phyloP scores from a whole-genome alignment of 345 rosid species.

The Salix viminalis region DNA sequence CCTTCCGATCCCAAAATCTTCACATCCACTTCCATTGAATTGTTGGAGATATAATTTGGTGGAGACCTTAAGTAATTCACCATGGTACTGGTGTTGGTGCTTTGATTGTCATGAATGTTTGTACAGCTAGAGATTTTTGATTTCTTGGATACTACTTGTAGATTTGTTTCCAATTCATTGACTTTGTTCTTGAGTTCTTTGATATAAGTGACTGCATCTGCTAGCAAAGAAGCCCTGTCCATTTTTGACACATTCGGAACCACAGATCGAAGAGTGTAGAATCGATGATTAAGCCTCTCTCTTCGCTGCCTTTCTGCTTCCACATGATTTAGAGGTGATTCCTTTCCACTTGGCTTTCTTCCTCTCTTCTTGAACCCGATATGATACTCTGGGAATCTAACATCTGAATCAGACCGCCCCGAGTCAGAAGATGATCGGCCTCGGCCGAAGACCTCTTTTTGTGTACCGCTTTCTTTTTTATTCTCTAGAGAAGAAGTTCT shows the following conservation, averaged over 20 bases:
- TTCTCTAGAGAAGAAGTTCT: constrained; percentile 10
- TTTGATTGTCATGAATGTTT: not conserved
- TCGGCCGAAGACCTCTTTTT: constrained; percentile 19
- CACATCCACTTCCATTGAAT: constrained; percentile 39
- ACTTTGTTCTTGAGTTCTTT: constrained; percentile 53
- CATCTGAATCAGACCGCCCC: constrained; percentile 28
- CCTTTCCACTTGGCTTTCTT: constrained; percentile 37
- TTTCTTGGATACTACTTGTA: constrained; percentile 4
- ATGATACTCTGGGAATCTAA: constrained; percentile 2
- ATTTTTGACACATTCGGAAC: constrained; percentile 87
- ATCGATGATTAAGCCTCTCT: constrained; percentile 71
- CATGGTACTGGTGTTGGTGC: not conserved
- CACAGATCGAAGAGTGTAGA: constrained; percentile 70
- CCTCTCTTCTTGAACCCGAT: constrained; percentile 25
- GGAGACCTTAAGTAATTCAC: constrained; percentile 4
- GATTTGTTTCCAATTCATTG: constrained; percentile 43
- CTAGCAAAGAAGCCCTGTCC: constrained; percentile 82
- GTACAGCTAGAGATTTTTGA: not conserved
- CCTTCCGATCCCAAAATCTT: constrained; percentile 52
- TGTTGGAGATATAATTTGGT: not conserved
- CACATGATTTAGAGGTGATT: constrained; percentile 50
- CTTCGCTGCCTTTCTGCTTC: constrained; percentile 85
- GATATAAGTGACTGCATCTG: constrained; percentile 67
- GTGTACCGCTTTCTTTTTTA: not conserved
- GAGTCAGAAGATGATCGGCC: constrained; percentile 41